These are phyloP conservation scores for Pyronema domesticum DNA, from an alignment of 495 filamentous ascomycete species.

Conservation along the genomic window DNA sequence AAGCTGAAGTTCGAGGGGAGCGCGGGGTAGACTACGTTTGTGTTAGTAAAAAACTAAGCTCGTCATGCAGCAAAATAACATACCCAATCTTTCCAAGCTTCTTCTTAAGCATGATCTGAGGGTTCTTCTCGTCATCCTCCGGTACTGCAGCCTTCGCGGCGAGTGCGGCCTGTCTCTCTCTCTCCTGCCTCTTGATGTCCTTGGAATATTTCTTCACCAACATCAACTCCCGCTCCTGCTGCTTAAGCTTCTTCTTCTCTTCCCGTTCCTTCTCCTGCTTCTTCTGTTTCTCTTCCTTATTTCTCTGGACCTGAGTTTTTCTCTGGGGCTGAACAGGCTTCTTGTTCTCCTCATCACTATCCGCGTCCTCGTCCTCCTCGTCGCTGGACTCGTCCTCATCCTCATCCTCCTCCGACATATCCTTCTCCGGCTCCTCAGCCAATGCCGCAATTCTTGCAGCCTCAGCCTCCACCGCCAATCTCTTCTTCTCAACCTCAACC, in stretches of 20 bases:
- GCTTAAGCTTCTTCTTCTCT: slow-evolving; percentile 53
- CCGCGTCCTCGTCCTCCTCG: slow-evolving; percentile 71
- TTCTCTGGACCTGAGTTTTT: slow-evolving; percentile 72
- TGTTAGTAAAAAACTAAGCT: background rate
- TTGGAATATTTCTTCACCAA: slow-evolving; percentile 46
- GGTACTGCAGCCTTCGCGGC: slow-evolving; percentile 30
- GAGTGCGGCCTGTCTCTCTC: slow-evolving; percentile 26
- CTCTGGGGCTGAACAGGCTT: slow-evolving; percentile 42
- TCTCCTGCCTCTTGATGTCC: slow-evolving; percentile 43
- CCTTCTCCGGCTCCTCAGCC: slow-evolving; percentile 26
- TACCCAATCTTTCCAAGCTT: slow-evolving; percentile 57
- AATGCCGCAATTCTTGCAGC: slow-evolving; percentile 37
- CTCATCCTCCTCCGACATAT: slow-evolving; percentile 40
- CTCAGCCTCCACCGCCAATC: slow-evolving; percentile 46
- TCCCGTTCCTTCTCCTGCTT: slow-evolving; percentile 57
- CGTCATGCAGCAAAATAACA: slow-evolving; percentile 16
- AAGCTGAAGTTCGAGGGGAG: slow-evolving; percentile 69
- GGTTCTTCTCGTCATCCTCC: slow-evolving; percentile 41
- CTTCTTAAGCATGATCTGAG: slow-evolving; percentile 45
- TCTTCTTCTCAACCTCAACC: slow-evolving; percentile 60
- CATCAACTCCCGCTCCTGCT: slow-evolving; percentile 47
- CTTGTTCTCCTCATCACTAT: slow-evolving; percentile 44
- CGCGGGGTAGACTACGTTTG: slow-evolving; percentile 49
- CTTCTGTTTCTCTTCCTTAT: slow-evolving; percentile 72
- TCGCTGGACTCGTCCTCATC: slow-evolving; percentile 50